Conservation (phyloP, 148 eudicot genomes). For the Camellia granthamiana region DNA sequence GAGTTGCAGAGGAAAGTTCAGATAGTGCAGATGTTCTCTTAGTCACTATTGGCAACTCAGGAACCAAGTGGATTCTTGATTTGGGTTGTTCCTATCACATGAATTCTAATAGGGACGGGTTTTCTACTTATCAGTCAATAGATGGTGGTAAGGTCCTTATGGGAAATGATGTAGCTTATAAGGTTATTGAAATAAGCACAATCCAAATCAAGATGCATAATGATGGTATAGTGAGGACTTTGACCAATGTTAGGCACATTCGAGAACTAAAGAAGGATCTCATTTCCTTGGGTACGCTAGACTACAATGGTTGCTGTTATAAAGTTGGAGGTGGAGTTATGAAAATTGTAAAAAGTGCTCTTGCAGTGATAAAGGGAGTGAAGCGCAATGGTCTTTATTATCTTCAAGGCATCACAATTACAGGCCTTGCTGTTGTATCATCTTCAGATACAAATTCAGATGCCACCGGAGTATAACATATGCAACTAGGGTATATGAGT, state of each 20-base stretch:
- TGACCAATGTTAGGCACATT: not conserved
- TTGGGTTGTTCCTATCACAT: not conserved
- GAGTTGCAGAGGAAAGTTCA: not conserved
- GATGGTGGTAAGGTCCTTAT: conserved; percentile 1
- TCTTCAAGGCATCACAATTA: not conserved
- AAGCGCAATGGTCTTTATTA: not conserved
- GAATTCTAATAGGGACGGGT: conserved; percentile 1
- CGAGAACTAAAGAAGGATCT: conserved; percentile 12
- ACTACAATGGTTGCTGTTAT: not conserved
- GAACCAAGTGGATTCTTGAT: not conserved
- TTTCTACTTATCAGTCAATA: not conserved
- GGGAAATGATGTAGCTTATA: not conserved
- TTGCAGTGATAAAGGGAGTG: not conserved
- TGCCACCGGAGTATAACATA: conserved; percentile 1
- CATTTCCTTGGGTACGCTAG: not conserved
- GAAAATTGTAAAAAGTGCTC: not conserved
- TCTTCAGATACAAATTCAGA: not conserved
- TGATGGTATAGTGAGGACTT: not conserved
- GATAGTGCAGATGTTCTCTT: not conserved
- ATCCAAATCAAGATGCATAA: not conserved
- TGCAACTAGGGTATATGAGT: conserved; percentile 13
- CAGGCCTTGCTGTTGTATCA: not conserved
- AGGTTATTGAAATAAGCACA: not conserved
- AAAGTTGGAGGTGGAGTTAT: not conserved
- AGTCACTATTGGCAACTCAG: no score